phyloP scores from a whole-genome alignment of 2,329 filamentous ascomycete species.

The Cladosporium sp. region DNA sequence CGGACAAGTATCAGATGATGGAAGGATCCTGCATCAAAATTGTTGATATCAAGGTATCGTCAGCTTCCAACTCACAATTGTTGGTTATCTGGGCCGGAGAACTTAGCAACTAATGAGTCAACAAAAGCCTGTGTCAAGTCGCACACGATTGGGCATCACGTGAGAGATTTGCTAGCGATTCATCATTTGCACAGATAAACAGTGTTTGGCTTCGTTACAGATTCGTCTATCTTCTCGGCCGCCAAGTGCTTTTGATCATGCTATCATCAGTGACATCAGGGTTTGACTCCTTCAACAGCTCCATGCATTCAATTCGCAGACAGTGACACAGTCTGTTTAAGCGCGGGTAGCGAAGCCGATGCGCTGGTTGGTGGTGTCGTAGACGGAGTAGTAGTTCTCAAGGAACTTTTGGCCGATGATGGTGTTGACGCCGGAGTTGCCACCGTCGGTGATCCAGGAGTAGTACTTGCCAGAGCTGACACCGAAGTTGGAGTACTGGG shows the following conservation, averaged over 20 bases:
- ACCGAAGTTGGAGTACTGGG: conserved; percentile 27
- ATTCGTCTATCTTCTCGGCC: neutral
- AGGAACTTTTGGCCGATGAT: conserved; percentile 30
- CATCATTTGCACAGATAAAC: neutral
- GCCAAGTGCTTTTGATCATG: neutral
- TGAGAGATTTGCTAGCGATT: neutral
- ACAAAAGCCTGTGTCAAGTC: neutral
- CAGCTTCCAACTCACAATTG: neutral
- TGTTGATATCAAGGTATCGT: neutral
- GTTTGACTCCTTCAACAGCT: neutral
- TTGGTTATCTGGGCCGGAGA: neutral
- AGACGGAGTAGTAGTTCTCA: conserved; percentile 30
- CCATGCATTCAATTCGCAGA: neutral
- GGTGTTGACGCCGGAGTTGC: conserved; percentile 25
- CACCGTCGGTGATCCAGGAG: conserved; percentile 28
- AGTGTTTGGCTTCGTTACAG: neutral
- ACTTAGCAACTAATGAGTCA: neutral
- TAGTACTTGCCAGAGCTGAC: conserved; percentile 27
- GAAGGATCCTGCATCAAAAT: neutral
- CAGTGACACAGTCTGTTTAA: neutral
- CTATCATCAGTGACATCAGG: neutral
- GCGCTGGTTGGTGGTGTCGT: conserved; percentile 27
- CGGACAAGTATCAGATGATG: neutral
- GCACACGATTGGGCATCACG: neutral
- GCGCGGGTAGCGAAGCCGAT: conserved; percentile 27